These are phyloP conservation scores for Pholiota adiposa DNA, from an alignment of 1,284 basidiomycete genomes.

Conservation along the genomic window DNA sequence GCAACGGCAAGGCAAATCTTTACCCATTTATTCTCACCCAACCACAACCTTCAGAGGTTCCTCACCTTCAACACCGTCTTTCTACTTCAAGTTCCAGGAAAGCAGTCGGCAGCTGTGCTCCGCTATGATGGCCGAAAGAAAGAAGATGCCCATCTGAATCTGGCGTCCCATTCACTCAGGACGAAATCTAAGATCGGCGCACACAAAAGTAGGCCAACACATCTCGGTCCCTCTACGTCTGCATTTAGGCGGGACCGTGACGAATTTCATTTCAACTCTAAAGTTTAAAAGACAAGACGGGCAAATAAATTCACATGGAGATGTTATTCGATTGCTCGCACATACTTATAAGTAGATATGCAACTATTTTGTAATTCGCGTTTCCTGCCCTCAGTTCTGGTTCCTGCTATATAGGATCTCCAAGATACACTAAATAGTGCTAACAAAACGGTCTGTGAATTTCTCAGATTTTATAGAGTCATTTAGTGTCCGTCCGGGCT, in stretches of 20 bases:
- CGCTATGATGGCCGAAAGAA: slow-evolving; percentile 2
- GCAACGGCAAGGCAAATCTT: not conserved
- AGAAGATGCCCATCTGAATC: not conserved
- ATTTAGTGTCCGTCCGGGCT: too few species aligned
- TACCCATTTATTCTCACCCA: not conserved
- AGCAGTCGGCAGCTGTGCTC: not conserved
- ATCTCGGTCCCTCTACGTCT: slow-evolving; percentile 1
- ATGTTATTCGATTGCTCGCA: too few species aligned
- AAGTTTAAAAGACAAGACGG: not conserved
- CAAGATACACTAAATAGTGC: too few species aligned
- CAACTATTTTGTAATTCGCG: too few species aligned
- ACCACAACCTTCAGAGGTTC: not conserved
- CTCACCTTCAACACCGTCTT: not conserved
- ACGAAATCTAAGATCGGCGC: slow-evolving; percentile 2
- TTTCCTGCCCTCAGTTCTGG: too few species aligned
- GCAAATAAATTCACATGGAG: not conserved
- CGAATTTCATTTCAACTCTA: slow-evolving; percentile 4
- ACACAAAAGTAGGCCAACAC: not conserved
- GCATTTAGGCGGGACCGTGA: not conserved
- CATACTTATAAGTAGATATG: too few species aligned
- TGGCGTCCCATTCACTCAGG: not conserved
- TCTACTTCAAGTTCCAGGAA: not conserved
- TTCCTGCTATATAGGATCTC: too few species aligned
- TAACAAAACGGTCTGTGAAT: too few species aligned
- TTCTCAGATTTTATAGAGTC: too few species aligned